Base-by-base conservation (phyloP, 306 rosid species). In the Lithocarpus polystachyus region DNA sequence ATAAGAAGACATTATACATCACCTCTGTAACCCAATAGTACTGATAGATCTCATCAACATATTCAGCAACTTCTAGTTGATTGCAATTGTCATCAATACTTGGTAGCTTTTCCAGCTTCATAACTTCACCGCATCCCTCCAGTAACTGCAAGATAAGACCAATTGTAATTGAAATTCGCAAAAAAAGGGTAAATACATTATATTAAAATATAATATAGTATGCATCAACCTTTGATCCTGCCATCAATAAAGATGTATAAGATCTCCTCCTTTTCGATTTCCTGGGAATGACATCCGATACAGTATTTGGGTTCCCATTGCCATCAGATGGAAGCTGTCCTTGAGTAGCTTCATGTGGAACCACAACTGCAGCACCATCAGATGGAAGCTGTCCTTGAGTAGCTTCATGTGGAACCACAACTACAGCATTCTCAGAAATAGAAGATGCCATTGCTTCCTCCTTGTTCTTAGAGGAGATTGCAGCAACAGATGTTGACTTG, bases 21-120 rank as follows among this genome's bases (percentile, higher is more conserved):
- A 94, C 98, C 97, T 92, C 97, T 55, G 85, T 85, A 75, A 84
- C 74, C 98, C 99, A 94, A 82, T 94, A 94, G 70, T 92, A 92
- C 60, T 69, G 88, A 85, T 92, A 91, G 76, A 92, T 91, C 40
- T 89, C 99, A 79, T 92, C 93, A 81, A 94, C 81, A 69, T 91
- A 92, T 77, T 92, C 97, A 70, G 94, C 86, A 76, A 94, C 97
- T 88, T 94, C 98, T 72, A 89, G 90, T 82, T 94, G 97, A 80
- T 94, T 89, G 81, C 84, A 29, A 55, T 80, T 82, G 88, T 92
- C 79, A 83, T 94, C 98, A 53, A 94, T 90, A 75, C 73, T 88
- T 52, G 97, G 96, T 6, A 92, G 87, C 77, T 83, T 82, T 70
- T 88, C 87, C 40, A 75, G 78, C 89, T 86, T 77, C 56, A 60